A percentile compares a stretch with the other conserved stretches of the same genome.
Conservation (phyloP, 2,329 filamentous ascomycete species). For the Podosphaera xanthii region DNA sequence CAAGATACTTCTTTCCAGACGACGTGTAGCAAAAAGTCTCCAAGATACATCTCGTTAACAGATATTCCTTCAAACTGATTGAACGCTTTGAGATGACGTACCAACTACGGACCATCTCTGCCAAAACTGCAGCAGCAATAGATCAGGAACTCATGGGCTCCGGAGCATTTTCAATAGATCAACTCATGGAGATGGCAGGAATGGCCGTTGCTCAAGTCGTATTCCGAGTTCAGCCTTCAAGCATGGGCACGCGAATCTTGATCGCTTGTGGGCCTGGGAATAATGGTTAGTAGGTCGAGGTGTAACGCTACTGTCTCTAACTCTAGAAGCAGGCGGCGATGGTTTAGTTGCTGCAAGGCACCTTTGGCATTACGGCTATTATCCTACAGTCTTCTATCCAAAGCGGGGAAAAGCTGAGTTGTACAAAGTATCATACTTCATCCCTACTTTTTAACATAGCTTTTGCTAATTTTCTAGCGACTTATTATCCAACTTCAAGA, state of each 20-base stretch:
- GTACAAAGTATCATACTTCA: constrained; percentile 38
- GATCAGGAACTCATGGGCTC: constrained; percentile 87
- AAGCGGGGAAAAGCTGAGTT: constrained; percentile 80
- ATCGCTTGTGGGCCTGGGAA: constrained; percentile 78
- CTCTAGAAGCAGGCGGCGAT: constrained; percentile 45
- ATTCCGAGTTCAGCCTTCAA: constrained; percentile 59
- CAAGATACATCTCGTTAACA: no score
- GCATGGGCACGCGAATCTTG: constrained; percentile 47
- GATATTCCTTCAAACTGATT: no score
- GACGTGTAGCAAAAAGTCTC: no score
- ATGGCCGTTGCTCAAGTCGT: constrained; percentile 80
- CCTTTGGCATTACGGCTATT: constrained; percentile 77
- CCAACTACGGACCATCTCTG: constrained; percentile 46
- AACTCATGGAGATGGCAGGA: constrained; percentile 91
- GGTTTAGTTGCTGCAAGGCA: constrained; percentile 87
- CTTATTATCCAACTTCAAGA: constrained; percentile 67
- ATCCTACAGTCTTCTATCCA: constrained; percentile 74
- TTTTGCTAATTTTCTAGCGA: constrained; percentile 27
- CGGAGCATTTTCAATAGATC: constrained; percentile 76
- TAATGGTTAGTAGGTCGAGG: constrained; percentile 26
- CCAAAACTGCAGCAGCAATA: constrained; percentile 69
- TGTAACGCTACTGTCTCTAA: not conserved
- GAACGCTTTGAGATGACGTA: no score
- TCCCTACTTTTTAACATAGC: not conserved
- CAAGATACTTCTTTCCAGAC: no score